Conservation (phyloP, 768 basidiomycete species). For the Cubamyces sp. region DNA sequence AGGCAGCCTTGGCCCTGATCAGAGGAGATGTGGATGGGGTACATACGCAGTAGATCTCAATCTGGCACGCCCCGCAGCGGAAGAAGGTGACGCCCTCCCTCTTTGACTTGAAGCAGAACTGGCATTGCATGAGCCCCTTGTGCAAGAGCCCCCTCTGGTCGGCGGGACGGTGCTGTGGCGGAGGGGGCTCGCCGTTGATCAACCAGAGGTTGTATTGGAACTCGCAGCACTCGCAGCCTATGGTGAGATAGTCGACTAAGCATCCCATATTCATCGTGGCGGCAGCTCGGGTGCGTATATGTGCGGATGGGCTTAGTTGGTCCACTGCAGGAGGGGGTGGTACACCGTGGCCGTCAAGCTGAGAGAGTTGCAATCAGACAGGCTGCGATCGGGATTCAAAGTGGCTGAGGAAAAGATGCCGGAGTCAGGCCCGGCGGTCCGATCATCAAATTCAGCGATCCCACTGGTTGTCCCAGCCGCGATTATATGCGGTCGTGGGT, state of each 20-base stretch:
- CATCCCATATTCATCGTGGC: slow-evolving; percentile 6
- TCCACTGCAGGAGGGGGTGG: neutral
- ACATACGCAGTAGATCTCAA: slow-evolving; percentile 27
- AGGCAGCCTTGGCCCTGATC: no score
- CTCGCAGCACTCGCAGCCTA: slow-evolving; percentile 12
- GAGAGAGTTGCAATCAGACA: no score
- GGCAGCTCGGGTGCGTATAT: neutral
- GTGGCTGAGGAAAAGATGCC: no score
- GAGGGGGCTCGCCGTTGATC: slow-evolving; percentile 2
- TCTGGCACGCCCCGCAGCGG: slow-evolving; percentile 17
- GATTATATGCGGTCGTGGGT: no score
- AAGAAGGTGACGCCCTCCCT: slow-evolving; percentile 15
- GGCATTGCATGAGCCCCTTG: slow-evolving; percentile 20
- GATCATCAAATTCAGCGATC: neutral
- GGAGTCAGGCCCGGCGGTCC: no score
- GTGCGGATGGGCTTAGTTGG: neutral
- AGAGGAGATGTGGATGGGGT: neutral
- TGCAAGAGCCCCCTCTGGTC: slow-evolving; percentile 14
- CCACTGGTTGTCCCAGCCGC: no score
- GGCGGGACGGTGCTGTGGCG: slow-evolving; percentile 1
- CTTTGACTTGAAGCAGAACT: slow-evolving; percentile 23
- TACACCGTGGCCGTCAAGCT: neutral
- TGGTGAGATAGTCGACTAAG: slow-evolving; percentile 7
- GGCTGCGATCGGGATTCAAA: no score
- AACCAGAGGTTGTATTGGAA: slow-evolving; percentile 12